These are phyloP conservation scores for Ceratobasidium sp. DNA, from an alignment of 1,284 basidiomycete genomes.

Conservation along the genomic window DNA sequence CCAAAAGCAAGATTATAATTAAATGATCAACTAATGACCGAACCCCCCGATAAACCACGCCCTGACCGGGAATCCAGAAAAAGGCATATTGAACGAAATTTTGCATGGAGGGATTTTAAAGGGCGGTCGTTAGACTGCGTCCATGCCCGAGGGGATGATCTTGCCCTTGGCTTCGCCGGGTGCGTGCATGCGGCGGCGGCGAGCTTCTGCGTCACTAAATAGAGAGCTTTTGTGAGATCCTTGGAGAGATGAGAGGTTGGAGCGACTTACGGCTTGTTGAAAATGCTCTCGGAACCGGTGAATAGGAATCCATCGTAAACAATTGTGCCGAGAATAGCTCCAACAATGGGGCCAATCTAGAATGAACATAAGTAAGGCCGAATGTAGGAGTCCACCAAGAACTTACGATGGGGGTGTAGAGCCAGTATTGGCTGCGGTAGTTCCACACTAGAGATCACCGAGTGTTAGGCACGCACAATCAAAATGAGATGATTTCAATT, in stretches of 20 bases:
- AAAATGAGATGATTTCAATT: constrained; percentile 42
- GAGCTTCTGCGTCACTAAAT: constrained; percentile 22
- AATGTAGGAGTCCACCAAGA: background rate
- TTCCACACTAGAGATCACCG: constrained; percentile 19
- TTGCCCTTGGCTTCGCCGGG: constrained; percentile 31
- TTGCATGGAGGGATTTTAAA: background rate
- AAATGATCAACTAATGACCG: background rate
- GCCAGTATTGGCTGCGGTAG: constrained; percentile 66
- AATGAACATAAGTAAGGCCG: background rate
- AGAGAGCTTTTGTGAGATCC: background rate
- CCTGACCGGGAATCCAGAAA: background rate
- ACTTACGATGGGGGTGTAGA: constrained; percentile 69
- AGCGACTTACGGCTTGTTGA: constrained; percentile 42
- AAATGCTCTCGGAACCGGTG: constrained; percentile 47
- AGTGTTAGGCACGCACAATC: constrained; percentile 39
- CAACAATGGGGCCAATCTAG: constrained; percentile 44
- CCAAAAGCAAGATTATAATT: too few relatives aligned
- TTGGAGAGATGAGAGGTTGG: background rate
- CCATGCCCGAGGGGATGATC: constrained; percentile 32
- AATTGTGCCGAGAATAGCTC: constrained; percentile 47
- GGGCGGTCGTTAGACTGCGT: constrained; percentile 13
- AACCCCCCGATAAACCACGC: background rate
- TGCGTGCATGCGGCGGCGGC: constrained; percentile 11
- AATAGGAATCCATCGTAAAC: constrained; percentile 50
- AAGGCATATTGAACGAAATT: background rate